Conservation (phyloP, 1,139 yeast genomes). For the Blastobotrys capitulatus region DNA sequence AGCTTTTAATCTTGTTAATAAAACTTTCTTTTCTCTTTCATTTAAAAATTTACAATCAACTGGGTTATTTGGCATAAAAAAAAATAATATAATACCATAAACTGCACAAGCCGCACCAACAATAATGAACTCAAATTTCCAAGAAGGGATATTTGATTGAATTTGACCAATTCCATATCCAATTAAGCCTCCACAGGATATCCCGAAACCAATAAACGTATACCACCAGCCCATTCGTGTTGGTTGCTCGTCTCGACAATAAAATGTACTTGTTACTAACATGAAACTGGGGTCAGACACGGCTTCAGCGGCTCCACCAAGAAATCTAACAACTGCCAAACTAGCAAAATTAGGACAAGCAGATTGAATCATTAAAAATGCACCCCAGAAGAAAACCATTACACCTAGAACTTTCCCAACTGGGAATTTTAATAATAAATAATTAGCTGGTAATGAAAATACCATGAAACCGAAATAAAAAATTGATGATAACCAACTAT, state of each 20-base stretch:
- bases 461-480: constrained; percentile 50
- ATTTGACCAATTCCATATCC: constrained; percentile 44
- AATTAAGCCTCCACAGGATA: constrained; percentile 34
- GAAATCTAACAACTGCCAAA: constrained; percentile 41
- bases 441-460: constrained; percentile 51
- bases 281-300: constrained; percentile 51
- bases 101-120: constrained; percentile 30
- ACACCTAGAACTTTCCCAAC: constrained; percentile 47
- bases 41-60: constrained; percentile 48
- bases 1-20: constrained; percentile 46
- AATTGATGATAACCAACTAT: constrained; percentile 55
- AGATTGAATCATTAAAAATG: constrained; percentile 42
- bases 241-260: constrained; percentile 46
- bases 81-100: constrained; percentile 44
- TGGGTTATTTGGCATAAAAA: constrained; percentile 50
- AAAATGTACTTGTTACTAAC: constrained; percentile 51
- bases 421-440: constrained; percentile 48
- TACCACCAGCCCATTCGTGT: constrained; percentile 34
- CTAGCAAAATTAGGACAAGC: constrained; percentile 47
- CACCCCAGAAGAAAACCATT: constrained; percentile 47
- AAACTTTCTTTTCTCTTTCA: constrained; percentile 46
- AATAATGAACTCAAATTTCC: constrained; percentile 40
- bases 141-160: constrained; percentile 19
- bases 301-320: constrained; percentile 53
- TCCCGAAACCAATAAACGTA: constrained; percentile 27